Evolutionary conservation across 371 early-diverging fungal species (phyloP).

Genomic region (Apophysomyces elegans): DNA sequence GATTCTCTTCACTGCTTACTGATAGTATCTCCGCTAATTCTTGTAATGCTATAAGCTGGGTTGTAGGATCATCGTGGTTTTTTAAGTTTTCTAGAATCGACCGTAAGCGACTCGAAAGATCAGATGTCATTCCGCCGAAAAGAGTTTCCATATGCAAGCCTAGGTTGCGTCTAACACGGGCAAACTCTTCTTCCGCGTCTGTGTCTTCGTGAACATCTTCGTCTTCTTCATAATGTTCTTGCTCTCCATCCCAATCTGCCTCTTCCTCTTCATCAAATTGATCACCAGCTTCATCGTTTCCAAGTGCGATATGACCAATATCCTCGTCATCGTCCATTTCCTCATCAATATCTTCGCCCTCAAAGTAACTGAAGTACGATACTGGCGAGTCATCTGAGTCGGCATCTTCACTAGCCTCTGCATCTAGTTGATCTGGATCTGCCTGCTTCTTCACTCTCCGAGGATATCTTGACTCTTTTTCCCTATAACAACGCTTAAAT

Average conservation of each 20-base stretch:
- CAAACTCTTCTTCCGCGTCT: constrained; percentile 48
- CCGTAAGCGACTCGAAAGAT: constrained; percentile 46
- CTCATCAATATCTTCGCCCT: constrained; percentile 20
- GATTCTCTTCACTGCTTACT: constrained; percentile 71
- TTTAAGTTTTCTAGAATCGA: constrained; percentile 57
- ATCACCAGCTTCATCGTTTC: constrained; percentile 30
- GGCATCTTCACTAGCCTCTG: constrained; percentile 15
- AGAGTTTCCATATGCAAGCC: constrained; percentile 53
- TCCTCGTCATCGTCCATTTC: constrained; percentile 20
- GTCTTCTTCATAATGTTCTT: constrained; percentile 35
- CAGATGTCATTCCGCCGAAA: constrained; percentile 51
- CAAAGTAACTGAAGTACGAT: constrained; percentile 24
- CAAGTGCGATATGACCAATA: constrained; percentile 12
- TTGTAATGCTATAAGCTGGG: constrained; percentile 70
- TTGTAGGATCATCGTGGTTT: constrained; percentile 59
- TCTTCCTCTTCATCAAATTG: constrained; percentile 25
- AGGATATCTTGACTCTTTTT: background rate
- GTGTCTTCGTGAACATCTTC: constrained; percentile 43
- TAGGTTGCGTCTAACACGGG: constrained; percentile 42
- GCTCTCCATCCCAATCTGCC: constrained; percentile 24
- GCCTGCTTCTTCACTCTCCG: constrained; percentile 26
- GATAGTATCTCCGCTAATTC: constrained; percentile 70
- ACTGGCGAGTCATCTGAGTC: constrained; percentile 14
- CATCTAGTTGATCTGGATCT: constrained; percentile 27
- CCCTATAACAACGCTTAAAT: background rate